Evolutionary conservation across 164 flowering plant genomes (phyloP).

Genomic region (Amborella trichopoda): DNA sequence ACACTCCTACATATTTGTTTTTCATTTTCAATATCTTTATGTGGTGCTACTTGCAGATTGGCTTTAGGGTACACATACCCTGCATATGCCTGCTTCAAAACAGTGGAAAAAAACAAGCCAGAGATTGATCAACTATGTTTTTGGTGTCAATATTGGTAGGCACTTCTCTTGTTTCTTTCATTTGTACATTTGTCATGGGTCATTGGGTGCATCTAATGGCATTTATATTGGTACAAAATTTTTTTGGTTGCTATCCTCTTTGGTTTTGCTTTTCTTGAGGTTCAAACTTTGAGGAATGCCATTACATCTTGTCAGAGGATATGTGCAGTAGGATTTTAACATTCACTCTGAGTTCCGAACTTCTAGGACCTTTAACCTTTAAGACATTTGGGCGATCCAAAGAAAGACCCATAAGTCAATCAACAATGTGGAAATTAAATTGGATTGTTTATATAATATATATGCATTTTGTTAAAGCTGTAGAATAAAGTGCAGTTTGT

Average conservation of each 20-base stretch:
- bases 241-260: no score
- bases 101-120: constrained; percentile 84
- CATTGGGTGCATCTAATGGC: neutral
- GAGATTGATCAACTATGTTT: constrained; percentile 88
- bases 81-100: constrained; percentile 90
- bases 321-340: neutral
- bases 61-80: constrained; percentile 92
- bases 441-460: no score
- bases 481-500: no score
- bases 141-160: constrained; percentile 99
- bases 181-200: neutral
- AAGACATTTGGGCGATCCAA: no score
- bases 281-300: no score
- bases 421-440: no score
- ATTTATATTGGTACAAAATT: neutral
- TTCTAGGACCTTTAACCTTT: no score
- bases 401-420: no score
- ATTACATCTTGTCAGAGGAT: neutral
- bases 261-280: no score
- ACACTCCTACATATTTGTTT: neutral
- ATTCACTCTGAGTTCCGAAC: neutral
- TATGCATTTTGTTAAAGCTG: no score
- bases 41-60: constrained; percentile 39
- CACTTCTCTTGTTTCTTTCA: neutral
- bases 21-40: constrained; percentile 1